phyloP scores from a whole-genome alignment of 2,329 filamentous ascomycete species.

The Trichoderma citrinoviride region DNA sequence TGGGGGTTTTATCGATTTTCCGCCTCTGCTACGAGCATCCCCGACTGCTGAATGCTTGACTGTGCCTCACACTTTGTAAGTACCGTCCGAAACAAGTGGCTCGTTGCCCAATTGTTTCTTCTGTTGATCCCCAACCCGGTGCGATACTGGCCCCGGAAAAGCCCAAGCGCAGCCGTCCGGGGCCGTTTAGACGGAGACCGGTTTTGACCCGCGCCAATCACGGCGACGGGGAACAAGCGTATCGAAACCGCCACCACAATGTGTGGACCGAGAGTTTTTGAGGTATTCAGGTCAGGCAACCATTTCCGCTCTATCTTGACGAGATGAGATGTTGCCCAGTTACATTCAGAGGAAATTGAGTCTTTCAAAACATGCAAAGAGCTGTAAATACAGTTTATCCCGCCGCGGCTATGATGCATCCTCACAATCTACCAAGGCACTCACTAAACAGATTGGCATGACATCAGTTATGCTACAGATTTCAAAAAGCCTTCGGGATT shows the following conservation, averaged over 20 bases:
- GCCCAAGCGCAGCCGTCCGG: slow-evolving; percentile 9
- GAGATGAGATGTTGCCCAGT: background rate
- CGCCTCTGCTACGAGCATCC: slow-evolving; percentile 1
- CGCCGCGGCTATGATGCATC: too few species aligned
- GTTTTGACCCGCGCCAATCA: slow-evolving; percentile 18
- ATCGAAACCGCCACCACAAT: background rate
- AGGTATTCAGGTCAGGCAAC: background rate
- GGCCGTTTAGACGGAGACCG: slow-evolving; percentile 14
- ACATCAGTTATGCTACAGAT: background rate
- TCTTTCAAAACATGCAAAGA: too few species aligned
- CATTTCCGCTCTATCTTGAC: background rate
- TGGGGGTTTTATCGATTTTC: background rate
- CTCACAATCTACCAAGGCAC: too few species aligned
- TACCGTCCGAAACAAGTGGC: slow-evolving; percentile 7
- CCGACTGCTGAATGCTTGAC: slow-evolving; percentile 1
- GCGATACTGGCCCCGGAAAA: slow-evolving; percentile 13
- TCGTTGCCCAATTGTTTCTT: background rate
- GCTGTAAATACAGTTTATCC: too few species aligned
- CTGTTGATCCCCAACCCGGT: background rate
- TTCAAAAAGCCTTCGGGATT: background rate
- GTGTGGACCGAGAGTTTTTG: slow-evolving; percentile 1
- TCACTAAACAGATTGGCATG: background rate
- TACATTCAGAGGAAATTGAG: too few species aligned
- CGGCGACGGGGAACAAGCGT: background rate
- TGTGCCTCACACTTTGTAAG: background rate